These are phyloP conservation scores for Alternaria sp. DNA, from an alignment of 2,329 filamentous ascomycete genomes.

Conservation along the genomic window DNA sequence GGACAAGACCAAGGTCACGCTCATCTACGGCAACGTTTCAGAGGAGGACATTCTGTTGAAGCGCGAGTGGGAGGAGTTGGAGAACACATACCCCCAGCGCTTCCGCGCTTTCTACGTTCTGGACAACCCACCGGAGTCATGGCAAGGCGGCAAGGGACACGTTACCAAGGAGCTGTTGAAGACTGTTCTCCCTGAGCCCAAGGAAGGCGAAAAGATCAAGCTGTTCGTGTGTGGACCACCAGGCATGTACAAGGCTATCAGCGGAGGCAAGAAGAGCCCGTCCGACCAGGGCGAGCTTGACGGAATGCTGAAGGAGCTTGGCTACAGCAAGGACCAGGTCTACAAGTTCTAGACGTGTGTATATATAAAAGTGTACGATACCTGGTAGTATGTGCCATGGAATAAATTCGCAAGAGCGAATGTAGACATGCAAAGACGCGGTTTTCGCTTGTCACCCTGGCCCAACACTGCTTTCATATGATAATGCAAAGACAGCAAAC, in stretches of 20 bases:
- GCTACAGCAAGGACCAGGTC: slow-evolving; percentile 86
- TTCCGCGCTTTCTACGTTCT: slow-evolving; percentile 96
- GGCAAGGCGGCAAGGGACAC: slow-evolving; percentile 78
- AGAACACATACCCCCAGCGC: slow-evolving; percentile 93
- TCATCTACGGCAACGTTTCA: slow-evolving; percentile 87
- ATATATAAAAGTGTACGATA: slow-evolving; percentile 29
- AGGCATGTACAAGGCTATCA: slow-evolving; percentile 90
- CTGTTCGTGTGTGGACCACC: slow-evolving; percentile 95
- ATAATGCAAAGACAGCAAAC: neutral
- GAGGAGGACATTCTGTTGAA: slow-evolving; percentile 93
- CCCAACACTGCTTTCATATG: neutral
- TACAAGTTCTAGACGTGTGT: slow-evolving; percentile 68
- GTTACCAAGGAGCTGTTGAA: slow-evolving; percentile 93
- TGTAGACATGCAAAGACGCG: neutral
- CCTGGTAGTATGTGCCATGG: slow-evolving; percentile 10
- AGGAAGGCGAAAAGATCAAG: slow-evolving; percentile 85
- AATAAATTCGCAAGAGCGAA: slow-evolving; percentile 1
- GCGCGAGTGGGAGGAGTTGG: slow-evolving; percentile 81
- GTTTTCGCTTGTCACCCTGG: neutral
- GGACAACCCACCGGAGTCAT: slow-evolving; percentile 80
- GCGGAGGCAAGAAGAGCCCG: slow-evolving; percentile 88
- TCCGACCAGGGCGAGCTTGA: slow-evolving; percentile 89
- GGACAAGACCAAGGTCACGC: slow-evolving; percentile 96
- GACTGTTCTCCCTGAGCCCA: slow-evolving; percentile 91
- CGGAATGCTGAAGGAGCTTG: slow-evolving; percentile 82